Percentiles rank a stretch among this genome's conserved stretches.
phyloP scores from a whole-genome alignment of 176 grass and related monocot species.

The Phoenix dactylifera region DNA sequence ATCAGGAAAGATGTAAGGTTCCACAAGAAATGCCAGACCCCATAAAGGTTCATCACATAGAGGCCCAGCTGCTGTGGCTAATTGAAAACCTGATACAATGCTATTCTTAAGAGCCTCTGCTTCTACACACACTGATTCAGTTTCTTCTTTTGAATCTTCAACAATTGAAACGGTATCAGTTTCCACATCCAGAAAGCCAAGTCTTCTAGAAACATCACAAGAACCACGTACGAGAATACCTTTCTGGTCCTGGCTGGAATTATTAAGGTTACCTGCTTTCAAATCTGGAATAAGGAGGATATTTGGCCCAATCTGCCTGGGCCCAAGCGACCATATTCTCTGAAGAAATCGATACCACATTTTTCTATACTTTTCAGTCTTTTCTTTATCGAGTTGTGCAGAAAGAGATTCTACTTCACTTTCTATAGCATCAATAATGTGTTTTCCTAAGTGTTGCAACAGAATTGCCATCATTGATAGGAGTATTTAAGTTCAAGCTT shows the following conservation, averaged over 20 bases:
- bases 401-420: slow-evolving; percentile 54
- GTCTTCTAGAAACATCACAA: slow-evolving; percentile 60
- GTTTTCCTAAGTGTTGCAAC: slow-evolving; percentile 39
- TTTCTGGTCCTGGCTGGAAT: slow-evolving; percentile 21
- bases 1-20: slow-evolving; percentile 59
- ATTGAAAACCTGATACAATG: slow-evolving; percentile 79
- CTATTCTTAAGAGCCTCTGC: slow-evolving; percentile 56
- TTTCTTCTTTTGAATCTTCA: slow-evolving; percentile 17
- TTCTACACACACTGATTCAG: slow-evolving; percentile 42
- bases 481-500: slow-evolving; percentile 20
- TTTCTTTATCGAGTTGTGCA: slow-evolving; percentile 46
- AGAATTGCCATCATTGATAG: slow-evolving; percentile 43
- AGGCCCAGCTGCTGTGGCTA: slow-evolving; percentile 65
- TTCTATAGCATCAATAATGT: slow-evolving; percentile 58
- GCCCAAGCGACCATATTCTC: slow-evolving; percentile 66
- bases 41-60: slow-evolving; percentile 91
- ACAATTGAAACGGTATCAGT: slow-evolving; percentile 6
- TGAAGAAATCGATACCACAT: slow-evolving; percentile 43
- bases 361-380: slow-evolving; percentile 40
- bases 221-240: slow-evolving; percentile 40
- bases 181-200: slow-evolving; percentile 39
- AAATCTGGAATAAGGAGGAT: slow-evolving; percentile 44
- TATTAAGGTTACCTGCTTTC: slow-evolving; percentile 16
- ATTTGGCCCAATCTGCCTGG: slow-evolving; percentile 69
- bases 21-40: slow-evolving; percentile 74